A percentile compares a stretch with the other conserved stretches of the same genome.
Conservation (phyloP, 2,329 filamentous ascomycete genomes). For the Phaeoacremonium minimum region DNA sequence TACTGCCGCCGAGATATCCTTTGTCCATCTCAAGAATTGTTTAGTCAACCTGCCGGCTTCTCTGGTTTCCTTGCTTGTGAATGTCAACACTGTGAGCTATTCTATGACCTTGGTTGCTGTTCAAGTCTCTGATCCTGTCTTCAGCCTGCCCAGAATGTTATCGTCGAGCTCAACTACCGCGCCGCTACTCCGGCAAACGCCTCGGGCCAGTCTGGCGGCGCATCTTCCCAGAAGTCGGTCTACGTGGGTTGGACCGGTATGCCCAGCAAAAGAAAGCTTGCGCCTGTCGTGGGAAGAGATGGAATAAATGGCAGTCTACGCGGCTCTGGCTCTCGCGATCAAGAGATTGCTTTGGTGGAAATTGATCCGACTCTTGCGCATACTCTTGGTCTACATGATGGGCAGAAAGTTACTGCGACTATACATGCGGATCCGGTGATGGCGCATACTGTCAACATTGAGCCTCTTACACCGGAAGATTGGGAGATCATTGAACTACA, state of each 20-base stretch:
- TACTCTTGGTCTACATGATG: conserved; percentile 72
- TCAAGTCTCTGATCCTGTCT: conserved; percentile 13
- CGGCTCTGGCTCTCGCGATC: conserved; percentile 58
- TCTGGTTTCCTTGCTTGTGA: conserved; percentile 79
- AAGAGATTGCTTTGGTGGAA: conserved; percentile 75
- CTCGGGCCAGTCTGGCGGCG: conserved; percentile 34
- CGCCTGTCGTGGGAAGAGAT: conserved; percentile 69
- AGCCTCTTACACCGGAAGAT: conserved; percentile 89
- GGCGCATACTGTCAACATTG: conserved; percentile 93
- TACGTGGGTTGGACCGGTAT: conserved; percentile 97
- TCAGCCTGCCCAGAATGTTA: conserved; percentile 89
- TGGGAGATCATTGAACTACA: conserved; percentile 99
- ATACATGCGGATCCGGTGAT: conserved; percentile 88
- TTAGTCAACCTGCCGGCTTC: conserved; percentile 87
- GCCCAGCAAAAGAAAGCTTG: conserved; percentile 82
- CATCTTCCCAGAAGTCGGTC: conserved; percentile 58
- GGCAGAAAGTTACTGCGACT: conserved; percentile 67
- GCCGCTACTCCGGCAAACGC: conserved; percentile 43
- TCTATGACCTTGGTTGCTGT: conserved; percentile 1
- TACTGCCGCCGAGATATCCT: conserved; percentile 75
- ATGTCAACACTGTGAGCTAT: conserved; percentile 76
- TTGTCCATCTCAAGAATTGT: conserved; percentile 89
- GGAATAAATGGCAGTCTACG: conserved; percentile 59
- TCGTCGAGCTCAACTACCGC: conserved; percentile 84
- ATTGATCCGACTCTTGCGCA: conserved; percentile 81